These are phyloP conservation scores for Alternaria longipes DNA, from an alignment of 2,329 filamentous ascomycete species.

Conservation along the genomic window DNA sequence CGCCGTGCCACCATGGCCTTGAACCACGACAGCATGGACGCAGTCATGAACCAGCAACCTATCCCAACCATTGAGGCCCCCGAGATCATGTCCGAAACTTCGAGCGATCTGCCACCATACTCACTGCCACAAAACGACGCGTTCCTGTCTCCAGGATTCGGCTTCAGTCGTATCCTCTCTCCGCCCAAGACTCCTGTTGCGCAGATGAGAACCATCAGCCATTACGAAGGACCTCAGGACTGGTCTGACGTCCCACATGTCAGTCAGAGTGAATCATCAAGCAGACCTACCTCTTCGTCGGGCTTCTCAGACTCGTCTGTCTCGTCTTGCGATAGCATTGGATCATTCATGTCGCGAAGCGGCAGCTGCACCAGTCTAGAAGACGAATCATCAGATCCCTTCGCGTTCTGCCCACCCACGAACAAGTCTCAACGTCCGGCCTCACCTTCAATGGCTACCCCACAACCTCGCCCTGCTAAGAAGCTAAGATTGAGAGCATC, in stretches of 20 bases:
- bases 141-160: conserved; percentile 55
- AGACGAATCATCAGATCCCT: conserved; percentile 66
- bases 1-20: conserved; percentile 51
- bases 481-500: conserved; percentile 56
- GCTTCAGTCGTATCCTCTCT: conserved; percentile 52
- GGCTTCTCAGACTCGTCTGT: conserved; percentile 69
- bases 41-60: conserved; percentile 43
- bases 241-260: conserved; percentile 46
- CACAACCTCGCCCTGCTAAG: conserved; percentile 44
- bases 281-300: conserved; percentile 66
- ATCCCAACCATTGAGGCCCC: conserved; percentile 62
- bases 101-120: conserved; percentile 37
- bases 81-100: conserved; percentile 45
- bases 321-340: conserved; percentile 66
- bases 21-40: conserved; percentile 35
- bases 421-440: conserved; percentile 39
- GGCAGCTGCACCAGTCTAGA: conserved; percentile 70
- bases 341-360: conserved; percentile 65
- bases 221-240: conserved; percentile 39
- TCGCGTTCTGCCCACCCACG: conserved; percentile 56
- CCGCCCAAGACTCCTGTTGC: conserved; percentile 61
- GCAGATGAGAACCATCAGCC: conserved; percentile 47
- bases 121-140: conserved; percentile 42
- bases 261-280: conserved; percentile 56
- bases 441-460: conserved; percentile 44